Percentiles rank a stretch among this genome's conserved stretches.
These are phyloP conservation scores for Lactifluus piperatus DNA, from an alignment of 768 basidiomycete species.

Conservation along the genomic window DNA sequence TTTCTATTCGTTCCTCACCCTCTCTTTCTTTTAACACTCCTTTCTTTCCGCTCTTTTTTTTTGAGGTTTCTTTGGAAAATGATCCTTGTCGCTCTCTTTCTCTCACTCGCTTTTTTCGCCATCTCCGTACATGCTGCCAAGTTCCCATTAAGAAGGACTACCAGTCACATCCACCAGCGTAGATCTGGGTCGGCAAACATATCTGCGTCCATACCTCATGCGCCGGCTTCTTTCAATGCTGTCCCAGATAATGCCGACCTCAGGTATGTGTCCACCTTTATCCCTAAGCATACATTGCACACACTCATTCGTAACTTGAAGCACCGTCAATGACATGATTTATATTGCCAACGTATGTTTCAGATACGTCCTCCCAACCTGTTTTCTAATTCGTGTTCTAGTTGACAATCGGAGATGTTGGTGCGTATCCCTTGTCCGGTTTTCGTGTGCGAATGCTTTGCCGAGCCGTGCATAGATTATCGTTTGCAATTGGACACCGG, in stretches of 20 bases:
- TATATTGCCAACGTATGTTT: conserved; percentile 69
- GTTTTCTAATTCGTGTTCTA: conserved; percentile 24
- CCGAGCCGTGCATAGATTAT: conserved; percentile 38
- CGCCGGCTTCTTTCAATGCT: conserved; percentile 25
- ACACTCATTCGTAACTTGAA: conserved; percentile 24
- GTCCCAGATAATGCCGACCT: conserved; percentile 26
- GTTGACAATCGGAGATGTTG: conserved; percentile 56
- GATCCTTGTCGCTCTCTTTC: conserved; percentile 32
- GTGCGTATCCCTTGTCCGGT: conserved; percentile 32
- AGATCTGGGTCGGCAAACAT: conserved; percentile 29
- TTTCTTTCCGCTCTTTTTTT: conserved; percentile 21
- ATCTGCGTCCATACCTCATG: conserved; percentile 23
- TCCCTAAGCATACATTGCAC: background rate
- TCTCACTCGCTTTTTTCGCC: conserved; percentile 33
- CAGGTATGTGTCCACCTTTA: conserved; percentile 30
- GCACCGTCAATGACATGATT: conserved; percentile 67
- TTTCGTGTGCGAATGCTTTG: background rate
- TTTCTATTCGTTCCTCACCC: no score
- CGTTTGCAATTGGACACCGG: conserved; percentile 78
- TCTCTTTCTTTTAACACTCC: conserved; percentile 19
- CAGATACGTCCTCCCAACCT: background rate
- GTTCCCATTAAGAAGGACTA: conserved; percentile 41
- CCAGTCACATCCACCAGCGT: conserved; percentile 28
- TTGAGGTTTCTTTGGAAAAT: conserved; percentile 29
- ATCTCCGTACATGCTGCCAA: conserved; percentile 37